Base-by-base conservation (phyloP, 2,329 filamentous ascomycete genomes). In the Penicillium expansum region DNA sequence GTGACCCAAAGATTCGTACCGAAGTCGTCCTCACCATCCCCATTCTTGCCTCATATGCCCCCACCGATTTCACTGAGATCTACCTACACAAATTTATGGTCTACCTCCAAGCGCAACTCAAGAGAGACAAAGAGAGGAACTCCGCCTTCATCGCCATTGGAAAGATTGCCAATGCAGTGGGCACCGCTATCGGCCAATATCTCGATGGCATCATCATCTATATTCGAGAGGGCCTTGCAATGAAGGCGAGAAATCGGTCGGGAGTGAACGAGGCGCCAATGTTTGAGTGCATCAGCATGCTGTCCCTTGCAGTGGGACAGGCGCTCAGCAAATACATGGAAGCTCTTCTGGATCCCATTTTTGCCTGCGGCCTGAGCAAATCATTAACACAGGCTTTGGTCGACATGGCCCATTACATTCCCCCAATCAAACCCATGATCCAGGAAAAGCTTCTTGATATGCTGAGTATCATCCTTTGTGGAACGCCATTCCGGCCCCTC, bases 261-360 rank as follows among this genome's bases (percentile, higher is more conserved):
- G 78, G 81, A 29, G 69, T 79, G 48, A 82, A 86, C 49, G 85
- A 87, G 70, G 83, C 82, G 2, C 92, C 93, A 0, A 93, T 97
- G 59, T 97, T 97, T 68, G 91, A 96, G 75, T 99, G 94, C 75
- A 95, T 99, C 72, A 99, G 95, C 73, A 92, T 96, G 78, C 84
- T 99, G 51, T 92, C 94, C 0, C 89, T 96, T 44, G 94, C 94
- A 3, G 94, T 97, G 30, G 94, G 94, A 1, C 94, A 99, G 77
- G 94, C 93, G 0, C 81, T 99, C 52, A 97, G 91, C 82, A 99
- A 97, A 76, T 97, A 97, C 71, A 97, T 99, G 86, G 92, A 97
- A 71, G 90, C 92, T 13, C 79, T 99, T 29, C 83, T 99, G 10
- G 93, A 97, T 66, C 92, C 95, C 11, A 97, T 99, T 57, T 99